phyloP scores from a whole-genome alignment of 2,329 filamentous ascomycete genomes.

The Zopfia rhizophila region DNA sequence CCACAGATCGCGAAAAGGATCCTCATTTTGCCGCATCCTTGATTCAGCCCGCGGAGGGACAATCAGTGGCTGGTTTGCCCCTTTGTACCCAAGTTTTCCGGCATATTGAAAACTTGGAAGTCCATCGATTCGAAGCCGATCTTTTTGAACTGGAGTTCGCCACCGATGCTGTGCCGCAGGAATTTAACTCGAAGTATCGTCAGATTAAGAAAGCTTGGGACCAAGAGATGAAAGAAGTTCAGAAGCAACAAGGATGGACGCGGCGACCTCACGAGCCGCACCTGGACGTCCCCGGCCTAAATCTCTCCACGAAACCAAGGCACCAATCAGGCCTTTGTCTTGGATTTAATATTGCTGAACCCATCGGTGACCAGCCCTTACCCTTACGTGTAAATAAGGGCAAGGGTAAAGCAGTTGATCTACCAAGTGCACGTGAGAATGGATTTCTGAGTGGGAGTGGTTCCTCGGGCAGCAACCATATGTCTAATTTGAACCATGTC shows the following conservation, averaged over 20 bases:
- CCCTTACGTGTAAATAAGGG: no score
- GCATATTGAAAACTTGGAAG: slow-evolving; percentile 8
- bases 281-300: no score
- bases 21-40: slow-evolving; percentile 13
- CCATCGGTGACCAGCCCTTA: no score
- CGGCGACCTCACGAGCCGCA: no score
- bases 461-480: no score
- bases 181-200: slow-evolving; percentile 10
- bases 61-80: slow-evolving; percentile 10
- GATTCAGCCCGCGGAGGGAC: slow-evolving; percentile 12
- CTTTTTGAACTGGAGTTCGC: slow-evolving; percentile 6
- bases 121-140: slow-evolving; percentile 10
- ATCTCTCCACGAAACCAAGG: no score
- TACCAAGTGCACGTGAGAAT: no score
- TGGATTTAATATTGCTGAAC: no score
- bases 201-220: slow-evolving; percentile 13
- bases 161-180: neutral
- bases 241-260: slow-evolving; percentile 4
- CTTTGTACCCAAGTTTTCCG: slow-evolving; percentile 8
- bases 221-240: neutral
- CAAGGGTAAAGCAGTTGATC: no score
- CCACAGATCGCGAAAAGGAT: slow-evolving; percentile 3
- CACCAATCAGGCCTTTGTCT: no score
- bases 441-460: no score
- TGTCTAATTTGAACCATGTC: no score